Base-by-base conservation (phyloP, 2,329 filamentous ascomycete species). In the Penicillium sclerotiorum region DNA sequence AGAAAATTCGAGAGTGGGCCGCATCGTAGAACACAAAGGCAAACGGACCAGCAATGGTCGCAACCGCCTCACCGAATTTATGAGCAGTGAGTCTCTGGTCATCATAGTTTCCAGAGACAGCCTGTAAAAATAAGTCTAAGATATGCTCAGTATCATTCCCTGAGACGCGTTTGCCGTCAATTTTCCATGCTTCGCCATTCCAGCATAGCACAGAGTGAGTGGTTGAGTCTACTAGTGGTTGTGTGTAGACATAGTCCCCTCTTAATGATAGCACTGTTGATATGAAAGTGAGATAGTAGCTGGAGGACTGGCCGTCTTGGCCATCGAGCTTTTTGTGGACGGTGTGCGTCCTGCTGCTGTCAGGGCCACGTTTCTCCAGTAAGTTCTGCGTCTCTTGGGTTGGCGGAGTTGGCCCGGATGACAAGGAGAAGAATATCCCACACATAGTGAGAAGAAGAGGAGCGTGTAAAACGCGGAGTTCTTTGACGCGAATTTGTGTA, bases 121-220 rank as follows among this genome's bases (percentile, higher is more conserved):
- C 76, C 49, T 73, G 62, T 17, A 79, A 63, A 40, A 96, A 76
- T 30, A 81, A 64, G 27, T 77, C 64, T 63, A 93, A 85, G 15
- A 97, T 76, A 6, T 76, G 73, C 61, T 87, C 80, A 3, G 89
- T 89, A 71, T 99, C 94, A 65, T 96, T 96, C 49, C 85, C 88
- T 28, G 62, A 52, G 5, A 96, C 76, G 1, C 69, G 62, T 8
- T 79, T 61, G 27, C 78, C 79, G 8, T 71, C 73, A 42, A 95
- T 79, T 49, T 81, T 86, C 94, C 94, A 99, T 1, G 91, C 93
- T 68, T 99, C 94, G 36, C 94, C 94, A 65, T 99, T 99, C 94
- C 94, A 99, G 78, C 93, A 96, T 2, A 99, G 78, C 1, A 89
- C 76, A 1, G 87, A 90, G 4, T 79, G 78, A 0, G 79, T 80